Evolutionary conservation across 1,139 yeast species (phyloP), one percentile per base, ranked within the genome.

Genomic region (Komagataea norvegica): DNA sequence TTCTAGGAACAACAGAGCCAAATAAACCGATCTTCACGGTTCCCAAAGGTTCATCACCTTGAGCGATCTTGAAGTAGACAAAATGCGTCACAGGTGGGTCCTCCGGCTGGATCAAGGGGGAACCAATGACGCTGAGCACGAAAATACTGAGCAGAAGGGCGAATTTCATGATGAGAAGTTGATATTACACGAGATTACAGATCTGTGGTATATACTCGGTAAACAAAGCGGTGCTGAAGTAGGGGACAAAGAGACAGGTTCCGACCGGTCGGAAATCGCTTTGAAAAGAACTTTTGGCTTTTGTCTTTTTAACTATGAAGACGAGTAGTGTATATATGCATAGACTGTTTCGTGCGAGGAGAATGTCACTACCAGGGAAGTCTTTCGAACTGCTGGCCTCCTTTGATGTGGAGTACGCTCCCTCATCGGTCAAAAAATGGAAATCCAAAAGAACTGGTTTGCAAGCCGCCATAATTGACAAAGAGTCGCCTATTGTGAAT

Each of bases 401-500:
- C 11, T 77, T 79, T 51, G 71, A 68, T 30, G 80, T 77, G 25
- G 78, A 72, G 25, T 79, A 75, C 54, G 79, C 84, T 3, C 84
- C 87, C 1, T 67, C 80, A 0, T 55, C 59, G n/a, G 67, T 83
- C 43, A 73, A 75, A 48, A 79, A 80, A 53, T 86, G 93, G 93
- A 64, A 67, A 38, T 83, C 94, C 1, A 49, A 60, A 15, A 68
- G 91, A 41, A 87, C 97, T 0, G 96, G 96, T 0, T 70, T 91
- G 24, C 93, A 85, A 57, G 62, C 89, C 24, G 81, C 84, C 7
- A 73, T 86, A 48, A 70, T 91, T 32, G 72, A 82, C 38, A 86
- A 84, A 54, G 81, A 88, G 14, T 80, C 95, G 2, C 97, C 98
- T 1, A 71, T 88, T 23, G 96, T 93, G 5, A 79, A 81, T 54